phyloP scores from a whole-genome alignment of 129 eudicot species.

The Flaveria trinervia region DNA sequence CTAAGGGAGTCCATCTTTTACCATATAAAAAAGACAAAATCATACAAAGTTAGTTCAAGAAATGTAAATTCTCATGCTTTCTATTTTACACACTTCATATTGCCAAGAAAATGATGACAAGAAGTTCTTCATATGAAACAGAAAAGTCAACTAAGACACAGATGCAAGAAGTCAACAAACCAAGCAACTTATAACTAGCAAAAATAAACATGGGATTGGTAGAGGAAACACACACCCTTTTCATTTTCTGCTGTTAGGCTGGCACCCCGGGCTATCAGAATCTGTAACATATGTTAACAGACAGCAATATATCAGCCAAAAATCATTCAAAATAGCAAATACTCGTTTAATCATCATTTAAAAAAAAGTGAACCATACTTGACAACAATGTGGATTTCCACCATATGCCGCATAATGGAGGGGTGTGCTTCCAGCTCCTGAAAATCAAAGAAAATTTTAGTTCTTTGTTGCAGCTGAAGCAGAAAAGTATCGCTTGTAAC shows the following conservation, averaged over 20 bases:
- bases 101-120: constrained; percentile 3
- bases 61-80: constrained; percentile 1
- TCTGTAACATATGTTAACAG: constrained; percentile 45
- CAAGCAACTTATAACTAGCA: background rate
- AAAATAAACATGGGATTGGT: background rate
- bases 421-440: constrained; percentile 98
- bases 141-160: background rate
- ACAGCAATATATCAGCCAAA: constrained; percentile 4
- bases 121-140: background rate
- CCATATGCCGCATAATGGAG: constrained; percentile 98
- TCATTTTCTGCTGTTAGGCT: constrained; percentile 65
- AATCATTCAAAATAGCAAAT: background rate
- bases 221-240: constrained; percentile 58
- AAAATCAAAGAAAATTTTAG: background rate
- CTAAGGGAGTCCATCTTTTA: constrained; percentile 80
- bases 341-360: no score
- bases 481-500: background rate
- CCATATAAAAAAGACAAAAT: constrained; percentile 6
- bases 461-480: background rate
- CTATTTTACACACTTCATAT: background rate
- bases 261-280: constrained; percentile 80
- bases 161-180: constrained; percentile 14
- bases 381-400: constrained; percentile 92
- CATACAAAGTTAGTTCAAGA: constrained; percentile 8
- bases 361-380: constrained; percentile 43